A percentile compares a stretch with the other conserved stretches of the same genome.
Evolutionary conservation across 2,329 filamentous ascomycete genomes (phyloP).

Genomic region (Calonectria honghensis): DNA sequence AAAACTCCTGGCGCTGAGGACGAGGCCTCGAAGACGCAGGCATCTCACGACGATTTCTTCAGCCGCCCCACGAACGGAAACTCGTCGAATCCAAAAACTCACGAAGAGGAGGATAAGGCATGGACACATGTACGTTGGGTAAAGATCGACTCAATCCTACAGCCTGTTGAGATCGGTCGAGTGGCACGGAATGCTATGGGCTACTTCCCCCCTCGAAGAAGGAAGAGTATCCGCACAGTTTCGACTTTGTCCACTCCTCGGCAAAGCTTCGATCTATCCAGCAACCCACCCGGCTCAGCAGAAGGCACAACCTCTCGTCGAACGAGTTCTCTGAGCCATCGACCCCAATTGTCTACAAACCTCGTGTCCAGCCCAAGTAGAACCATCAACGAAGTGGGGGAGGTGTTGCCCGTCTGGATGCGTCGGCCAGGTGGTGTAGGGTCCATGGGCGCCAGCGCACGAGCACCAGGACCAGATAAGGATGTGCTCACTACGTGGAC

Average conservation of each 20-base stretch:
- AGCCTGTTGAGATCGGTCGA: constrained; percentile 89
- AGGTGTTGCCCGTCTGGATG: constrained; percentile 76
- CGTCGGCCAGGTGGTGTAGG: constrained; percentile 92
- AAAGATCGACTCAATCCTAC: constrained; percentile 79
- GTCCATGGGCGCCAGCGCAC: constrained; percentile 82
- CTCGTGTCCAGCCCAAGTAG: constrained; percentile 61
- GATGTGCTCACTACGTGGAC: constrained; percentile 91
- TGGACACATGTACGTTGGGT: constrained; percentile 96
- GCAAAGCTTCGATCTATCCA: constrained; percentile 77
- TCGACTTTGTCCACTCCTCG: constrained; percentile 81
- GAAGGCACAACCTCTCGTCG: constrained; percentile 62
- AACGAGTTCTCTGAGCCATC: constrained; percentile 64
- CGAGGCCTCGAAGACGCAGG: constrained; percentile 50
- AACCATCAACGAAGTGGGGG: constrained; percentile 62
- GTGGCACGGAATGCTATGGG: constrained; percentile 87
- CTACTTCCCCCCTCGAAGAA: constrained; percentile 92
- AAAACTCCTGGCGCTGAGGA: constrained; percentile 64
- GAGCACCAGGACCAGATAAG: constrained; percentile 86
- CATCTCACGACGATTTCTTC: constrained; percentile 65
- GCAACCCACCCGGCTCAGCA: constrained; percentile 62
- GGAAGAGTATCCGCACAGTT: constrained; percentile 84
- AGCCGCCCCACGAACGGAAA: constrained; percentile 60
- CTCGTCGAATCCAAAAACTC: constrained; percentile 48
- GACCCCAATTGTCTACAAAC: constrained; percentile 59
- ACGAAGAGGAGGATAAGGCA: constrained; percentile 74